A percentile compares a stretch with the other conserved stretches of the same genome.
phyloP scores from a whole-genome alignment of 108 stramenopile species.

The Aurantiochytrium sp. region DNA sequence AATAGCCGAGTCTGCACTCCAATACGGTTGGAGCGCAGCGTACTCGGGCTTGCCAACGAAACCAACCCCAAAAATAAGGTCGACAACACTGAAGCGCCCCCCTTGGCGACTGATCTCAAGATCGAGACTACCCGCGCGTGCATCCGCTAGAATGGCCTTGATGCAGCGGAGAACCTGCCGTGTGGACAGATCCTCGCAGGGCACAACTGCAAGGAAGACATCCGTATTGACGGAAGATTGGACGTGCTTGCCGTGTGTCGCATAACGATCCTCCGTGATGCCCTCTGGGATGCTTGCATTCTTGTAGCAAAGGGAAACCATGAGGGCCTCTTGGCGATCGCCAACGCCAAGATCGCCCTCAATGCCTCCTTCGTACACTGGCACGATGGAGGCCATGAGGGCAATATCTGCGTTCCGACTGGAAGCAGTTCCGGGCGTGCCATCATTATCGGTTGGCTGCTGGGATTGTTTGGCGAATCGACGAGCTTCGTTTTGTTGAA shows the following conservation, averaged over 20 bases:
- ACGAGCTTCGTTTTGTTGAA: not conserved
- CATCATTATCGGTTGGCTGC: no score
- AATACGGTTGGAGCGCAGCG: not conserved
- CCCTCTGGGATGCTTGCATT: not conserved
- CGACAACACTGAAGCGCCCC: not conserved
- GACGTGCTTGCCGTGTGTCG: not conserved
- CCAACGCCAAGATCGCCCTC: not conserved
- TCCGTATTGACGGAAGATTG: not conserved
- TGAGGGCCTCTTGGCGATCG: not conserved
- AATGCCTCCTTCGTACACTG: not conserved
- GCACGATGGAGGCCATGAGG: not conserved
- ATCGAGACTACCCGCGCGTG: not conserved
- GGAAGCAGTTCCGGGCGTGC: no score
- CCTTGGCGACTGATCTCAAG: not conserved
- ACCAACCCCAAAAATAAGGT: not conserved
- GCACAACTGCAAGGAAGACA: not conserved
- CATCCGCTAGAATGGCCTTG: not conserved
- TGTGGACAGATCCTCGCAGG: not conserved
- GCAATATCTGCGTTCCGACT: not conserved
- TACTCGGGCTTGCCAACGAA: not conserved
- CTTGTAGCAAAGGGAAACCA: not conserved
- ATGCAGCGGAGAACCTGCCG: not conserved
- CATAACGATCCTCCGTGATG: not conserved
- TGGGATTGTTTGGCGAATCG: no score
- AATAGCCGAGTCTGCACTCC: not conserved